Evolutionary conservation across 306 rosid species (phyloP).

Genomic region (Fagus sylvatica): DNA sequence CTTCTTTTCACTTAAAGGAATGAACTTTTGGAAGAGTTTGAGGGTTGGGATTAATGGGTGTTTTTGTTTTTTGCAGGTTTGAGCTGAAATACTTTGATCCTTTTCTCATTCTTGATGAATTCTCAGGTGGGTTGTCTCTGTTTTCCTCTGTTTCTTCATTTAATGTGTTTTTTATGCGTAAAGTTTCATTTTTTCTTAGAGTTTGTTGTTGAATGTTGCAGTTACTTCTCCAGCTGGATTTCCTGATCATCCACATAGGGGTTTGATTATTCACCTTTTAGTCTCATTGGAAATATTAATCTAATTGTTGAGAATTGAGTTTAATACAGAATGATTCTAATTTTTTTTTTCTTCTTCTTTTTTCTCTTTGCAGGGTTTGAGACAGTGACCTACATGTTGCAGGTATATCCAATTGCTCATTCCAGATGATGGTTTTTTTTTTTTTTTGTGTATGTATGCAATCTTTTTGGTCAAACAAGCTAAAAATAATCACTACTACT

Average conservation of each 20-base stretch:
- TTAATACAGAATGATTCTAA: constrained; percentile 26
- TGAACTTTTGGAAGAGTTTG: constrained; percentile 2
- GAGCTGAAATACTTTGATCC: constrained; percentile 95
- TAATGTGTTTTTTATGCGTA: no score
- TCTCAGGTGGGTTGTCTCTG: constrained; percentile 68
- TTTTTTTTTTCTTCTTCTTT: constrained; percentile 15
- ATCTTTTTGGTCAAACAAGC: not conserved
- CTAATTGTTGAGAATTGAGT: not conserved
- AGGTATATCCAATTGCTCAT: constrained; percentile 48
- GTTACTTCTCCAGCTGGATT: constrained; percentile 97
- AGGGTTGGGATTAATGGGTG: constrained; percentile 30
- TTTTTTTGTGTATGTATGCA: not conserved
- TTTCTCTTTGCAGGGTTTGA: constrained; percentile 72
- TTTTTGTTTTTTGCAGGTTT: constrained; percentile 52
- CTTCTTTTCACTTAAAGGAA: not conserved
- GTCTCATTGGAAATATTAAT: not conserved
- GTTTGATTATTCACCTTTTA: constrained; percentile 33
- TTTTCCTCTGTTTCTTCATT: constrained; percentile 25
- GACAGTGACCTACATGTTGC: constrained; percentile 97
- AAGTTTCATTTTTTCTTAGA: constrained; percentile 7
- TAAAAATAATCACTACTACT: not conserved
- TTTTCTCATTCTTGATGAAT: constrained; percentile 88
- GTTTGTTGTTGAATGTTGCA: constrained; percentile 39
- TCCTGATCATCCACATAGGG: constrained; percentile 99
- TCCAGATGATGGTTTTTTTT: constrained; percentile 1